Percentiles rank a stretch among this genome's conserved stretches.
phyloP scores from a whole-genome alignment of 2,329 filamentous ascomycete species.

The Apiospora phragmitis region DNA sequence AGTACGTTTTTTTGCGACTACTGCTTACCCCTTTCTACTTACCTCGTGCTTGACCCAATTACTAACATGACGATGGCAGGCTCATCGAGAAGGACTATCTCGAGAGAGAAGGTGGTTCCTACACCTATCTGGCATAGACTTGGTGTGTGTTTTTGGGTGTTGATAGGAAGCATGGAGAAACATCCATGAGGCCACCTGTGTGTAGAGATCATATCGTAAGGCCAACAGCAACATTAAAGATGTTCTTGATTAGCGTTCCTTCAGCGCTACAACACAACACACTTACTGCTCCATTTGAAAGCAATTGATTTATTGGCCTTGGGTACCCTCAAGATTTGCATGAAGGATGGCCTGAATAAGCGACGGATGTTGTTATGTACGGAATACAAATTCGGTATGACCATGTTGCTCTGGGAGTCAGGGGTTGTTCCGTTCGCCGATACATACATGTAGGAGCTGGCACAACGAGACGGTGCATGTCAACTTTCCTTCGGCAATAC shows the following conservation, averaged over 20 bases:
- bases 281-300: neutral
- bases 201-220: neutral
- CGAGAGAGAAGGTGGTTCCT: conserved; percentile 72
- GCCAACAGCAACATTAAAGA: neutral
- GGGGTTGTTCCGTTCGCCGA: neutral
- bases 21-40: neutral
- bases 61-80: conserved; percentile 46
- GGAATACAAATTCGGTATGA: neutral
- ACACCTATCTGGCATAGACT: conserved; percentile 67
- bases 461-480: neutral
- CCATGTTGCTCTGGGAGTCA: neutral
- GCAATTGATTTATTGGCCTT: neutral
- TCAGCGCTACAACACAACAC: neutral
- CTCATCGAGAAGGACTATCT: conserved; percentile 94
- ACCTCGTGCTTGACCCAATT: conserved; percentile 11
- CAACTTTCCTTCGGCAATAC: neutral
- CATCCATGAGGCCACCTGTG: neutral
- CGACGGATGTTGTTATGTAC: neutral
- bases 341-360: neutral
- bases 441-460: neutral
- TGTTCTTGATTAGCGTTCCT: neutral
- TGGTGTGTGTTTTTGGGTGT: neutral
- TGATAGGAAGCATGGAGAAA: neutral
- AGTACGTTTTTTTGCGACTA: conserved; percentile 54
- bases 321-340: neutral